Evolutionary conservation across 306 rosid genomes (phyloP).

Genomic region (Oxytropis ochrocephala): DNA sequence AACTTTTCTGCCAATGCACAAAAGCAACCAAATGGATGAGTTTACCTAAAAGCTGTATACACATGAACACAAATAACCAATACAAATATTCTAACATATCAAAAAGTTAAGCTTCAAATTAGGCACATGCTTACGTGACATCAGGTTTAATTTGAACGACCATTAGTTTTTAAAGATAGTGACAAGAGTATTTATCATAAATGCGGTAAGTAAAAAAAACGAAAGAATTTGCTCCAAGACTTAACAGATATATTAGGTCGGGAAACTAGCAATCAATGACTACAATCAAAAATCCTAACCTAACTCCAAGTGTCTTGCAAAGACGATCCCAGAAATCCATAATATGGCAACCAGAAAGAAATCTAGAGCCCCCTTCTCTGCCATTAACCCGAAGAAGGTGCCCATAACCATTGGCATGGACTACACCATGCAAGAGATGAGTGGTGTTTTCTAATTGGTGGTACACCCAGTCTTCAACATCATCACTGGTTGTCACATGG

Average conservation of each 20-base stretch:
- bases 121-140: not conserved
- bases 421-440: slow-evolving; percentile 88
- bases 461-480: slow-evolving; percentile 92
- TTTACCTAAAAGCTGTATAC: slow-evolving; percentile 6
- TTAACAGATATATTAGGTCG: not conserved
- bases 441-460: slow-evolving; percentile 81
- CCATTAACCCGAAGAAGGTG: slow-evolving; percentile 97
- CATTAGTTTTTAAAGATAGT: not conserved
- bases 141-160: not conserved
- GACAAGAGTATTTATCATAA: not conserved
- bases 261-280: not conserved
- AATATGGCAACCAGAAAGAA: slow-evolving; percentile 79
- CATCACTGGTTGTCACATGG: slow-evolving; percentile 74
- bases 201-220: not conserved
- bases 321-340: slow-evolving; percentile 97
- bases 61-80: not conserved
- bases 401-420: slow-evolving; percentile 94
- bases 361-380: slow-evolving; percentile 87
- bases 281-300: slow-evolving; percentile 39
- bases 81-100: slow-evolving; percentile 5
- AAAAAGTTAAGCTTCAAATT: not conserved
- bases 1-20: slow-evolving; percentile 51
- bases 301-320: slow-evolving; percentile 78
- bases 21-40: slow-evolving; percentile 13
- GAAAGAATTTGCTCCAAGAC: slow-evolving; percentile 3